These are phyloP conservation scores for Phascolomyces articulosus DNA, from an alignment of 371 early-diverging fungal genomes.

Conservation along the genomic window DNA sequence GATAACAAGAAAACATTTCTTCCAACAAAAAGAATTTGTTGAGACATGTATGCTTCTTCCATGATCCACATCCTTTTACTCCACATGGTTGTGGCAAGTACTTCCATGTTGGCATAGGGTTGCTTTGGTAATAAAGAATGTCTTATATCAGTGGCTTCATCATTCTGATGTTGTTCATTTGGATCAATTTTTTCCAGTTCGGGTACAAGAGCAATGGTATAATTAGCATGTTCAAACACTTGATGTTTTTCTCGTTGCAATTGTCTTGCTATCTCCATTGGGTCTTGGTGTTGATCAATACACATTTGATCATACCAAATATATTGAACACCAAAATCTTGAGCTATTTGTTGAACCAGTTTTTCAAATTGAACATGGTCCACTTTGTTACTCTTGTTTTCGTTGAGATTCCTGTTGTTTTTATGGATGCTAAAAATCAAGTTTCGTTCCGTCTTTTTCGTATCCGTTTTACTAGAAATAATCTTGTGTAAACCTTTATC, in stretches of 20 bases:
- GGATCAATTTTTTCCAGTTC: not conserved
- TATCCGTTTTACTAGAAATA: not conserved
- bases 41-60: not conserved
- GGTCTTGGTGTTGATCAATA: not conserved
- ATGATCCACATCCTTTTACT: not conserved
- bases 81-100: not conserved
- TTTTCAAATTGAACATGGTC: not conserved
- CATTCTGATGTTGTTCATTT: not conserved
- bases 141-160: not conserved
- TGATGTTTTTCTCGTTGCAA: not conserved
- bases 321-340: not conserved
- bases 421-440: not conserved
- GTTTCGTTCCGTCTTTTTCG: not conserved
- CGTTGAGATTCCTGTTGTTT: no score
- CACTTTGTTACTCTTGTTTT: no score
- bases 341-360: not conserved
- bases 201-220: not conserved
- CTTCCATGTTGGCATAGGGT: no score
- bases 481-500: not conserved
- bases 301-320: no score
- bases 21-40: not conserved
- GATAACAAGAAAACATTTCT: not conserved
- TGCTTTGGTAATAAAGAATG: no score
- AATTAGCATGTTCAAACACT: not conserved
- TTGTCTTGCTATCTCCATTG: not conserved